Conservation (phyloP, 2,329 filamentous ascomycete genomes). For the Pseudogymnoascus sp. region DNA sequence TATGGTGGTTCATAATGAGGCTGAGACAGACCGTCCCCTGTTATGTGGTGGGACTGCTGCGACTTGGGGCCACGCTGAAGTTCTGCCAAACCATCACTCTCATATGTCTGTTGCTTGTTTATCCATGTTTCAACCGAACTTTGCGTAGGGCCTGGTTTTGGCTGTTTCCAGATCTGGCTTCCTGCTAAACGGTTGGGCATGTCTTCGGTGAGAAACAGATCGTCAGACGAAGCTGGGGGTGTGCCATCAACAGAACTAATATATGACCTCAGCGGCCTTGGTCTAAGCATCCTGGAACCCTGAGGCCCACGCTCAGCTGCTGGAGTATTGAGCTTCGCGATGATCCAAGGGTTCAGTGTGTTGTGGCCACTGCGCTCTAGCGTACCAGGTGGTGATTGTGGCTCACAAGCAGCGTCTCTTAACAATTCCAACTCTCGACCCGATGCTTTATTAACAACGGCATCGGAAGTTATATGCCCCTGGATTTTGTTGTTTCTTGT, state of each 20-base stretch:
- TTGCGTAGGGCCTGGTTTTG: not conserved
- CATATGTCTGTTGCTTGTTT: not conserved
- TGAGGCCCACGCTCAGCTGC: slow-evolving; percentile 10
- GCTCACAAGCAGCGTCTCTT: not conserved
- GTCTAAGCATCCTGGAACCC: not conserved
- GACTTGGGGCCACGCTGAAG: not conserved
- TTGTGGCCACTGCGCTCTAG: not conserved
- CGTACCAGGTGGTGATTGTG: not conserved
- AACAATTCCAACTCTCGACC: not conserved
- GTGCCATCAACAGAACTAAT: not conserved
- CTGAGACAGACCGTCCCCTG: not conserved
- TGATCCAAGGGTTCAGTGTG: slow-evolving; percentile 36
- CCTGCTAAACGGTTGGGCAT: not conserved
- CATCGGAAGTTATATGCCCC: not conserved
- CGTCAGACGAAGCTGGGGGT: not conserved
- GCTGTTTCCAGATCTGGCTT: not conserved
- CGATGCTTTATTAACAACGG: not conserved
- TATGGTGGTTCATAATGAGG: not conserved
- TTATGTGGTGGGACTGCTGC: not conserved
- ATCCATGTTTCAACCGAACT: slow-evolving; percentile 5
- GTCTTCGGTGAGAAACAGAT: not conserved
- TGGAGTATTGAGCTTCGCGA: slow-evolving; percentile 34
- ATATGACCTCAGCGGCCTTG: not conserved
- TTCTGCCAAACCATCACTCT: not conserved
- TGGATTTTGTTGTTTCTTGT: not conserved